Base-by-base conservation (phyloP, 345 rosid genomes). In the Trapa incisa region DNA sequence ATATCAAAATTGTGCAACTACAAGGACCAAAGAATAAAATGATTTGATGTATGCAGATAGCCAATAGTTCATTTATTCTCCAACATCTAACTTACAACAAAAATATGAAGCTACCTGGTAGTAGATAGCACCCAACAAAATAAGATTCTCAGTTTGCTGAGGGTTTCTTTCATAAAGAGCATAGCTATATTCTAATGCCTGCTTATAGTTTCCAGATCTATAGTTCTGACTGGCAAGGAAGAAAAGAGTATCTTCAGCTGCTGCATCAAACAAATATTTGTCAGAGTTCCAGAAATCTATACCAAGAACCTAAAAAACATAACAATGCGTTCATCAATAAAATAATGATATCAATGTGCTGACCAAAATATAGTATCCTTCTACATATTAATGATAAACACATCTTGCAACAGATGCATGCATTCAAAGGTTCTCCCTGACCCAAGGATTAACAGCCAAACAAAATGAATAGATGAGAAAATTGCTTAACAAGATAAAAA, bases 1-100 rank as follows among this genome's bases (percentile, higher is more conserved):
- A 85, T 87, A 79, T 95, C 99, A 84, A 85, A 91, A 61, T 95
- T 93, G 71, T 87, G 99, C 77, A 95, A 76, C 99, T 95, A 71
- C 29, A 69, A 47, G 68, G 38, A 41, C 35, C 32, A 45, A 35
- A 48, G 58, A 4, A 38, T 47, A 43, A 1, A 37, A 47, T 58
- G 45, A 72, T 22, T 22, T 22, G 66, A 50, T 47, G 39, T n/a
- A 52, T 37, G 61, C 13, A 52, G 37, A 67, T 7, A 13, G 38
- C 48, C 12, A 35, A 29, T 5, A 64, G 0, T 33, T 43, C 70
- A 58, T 5, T 6, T 36, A 6, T 38, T 2, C 7, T 36, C 3
- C 10, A 14, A 13, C 16, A 32, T 56, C 4, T 32, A 37, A 37
- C 0, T 56, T 6, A 29, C 10, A 0, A 4, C 37, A 52, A 32